A percentile compares a stretch with the other conserved stretches of the same genome.
phyloP scores from a whole-genome alignment of 2,329 filamentous ascomycete genomes.

The Podosphaera fusca region DNA sequence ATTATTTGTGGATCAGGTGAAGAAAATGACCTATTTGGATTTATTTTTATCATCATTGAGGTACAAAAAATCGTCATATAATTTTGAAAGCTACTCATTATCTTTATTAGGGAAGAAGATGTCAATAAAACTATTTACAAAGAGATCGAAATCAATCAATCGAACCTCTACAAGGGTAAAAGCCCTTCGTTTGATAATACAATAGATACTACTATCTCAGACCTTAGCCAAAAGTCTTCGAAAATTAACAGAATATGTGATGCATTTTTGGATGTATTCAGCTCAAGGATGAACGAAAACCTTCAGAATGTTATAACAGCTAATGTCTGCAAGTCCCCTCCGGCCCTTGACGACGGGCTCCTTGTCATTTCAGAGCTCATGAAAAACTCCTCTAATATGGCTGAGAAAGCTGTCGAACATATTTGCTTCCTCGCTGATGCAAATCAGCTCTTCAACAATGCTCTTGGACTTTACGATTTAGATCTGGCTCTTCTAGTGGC shows the following conservation, averaged over 20 bases:
- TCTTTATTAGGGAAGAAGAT: conserved; percentile 47
- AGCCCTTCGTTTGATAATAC: conserved; percentile 7
- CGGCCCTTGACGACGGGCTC: conserved; percentile 70
- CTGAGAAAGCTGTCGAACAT: conserved; percentile 79
- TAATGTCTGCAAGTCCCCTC: conserved; percentile 79
- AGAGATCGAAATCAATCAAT: conserved; percentile 39
- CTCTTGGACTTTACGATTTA: conserved; percentile 75
- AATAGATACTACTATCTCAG: conserved; percentile 5
- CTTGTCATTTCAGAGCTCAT: conserved; percentile 53
- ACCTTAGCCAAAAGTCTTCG: conserved; percentile 12
- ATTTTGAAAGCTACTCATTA: conserved; percentile 1
- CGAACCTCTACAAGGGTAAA: conserved; percentile 12
- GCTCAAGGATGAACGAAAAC: conserved; percentile 35
- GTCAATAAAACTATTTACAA: conserved; percentile 86
- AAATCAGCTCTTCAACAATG: conserved; percentile 74
- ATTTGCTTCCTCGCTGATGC: conserved; percentile 95
- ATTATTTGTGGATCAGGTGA: conserved; percentile 64
- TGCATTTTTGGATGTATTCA: conserved; percentile 49
- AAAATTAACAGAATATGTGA: conserved; percentile 86
- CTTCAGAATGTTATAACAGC: conserved; percentile 86
- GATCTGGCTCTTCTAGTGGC: conserved; percentile 77
- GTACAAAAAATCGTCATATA: conserved; percentile 21
- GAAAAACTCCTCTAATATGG: conserved; percentile 41
- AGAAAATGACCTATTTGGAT: conserved; percentile 63
- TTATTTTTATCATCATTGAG: conserved; percentile 71